phyloP scores from a whole-genome alignment of 2,329 filamentous ascomycete species.

The Arthrobotrys sinensis region DNA sequence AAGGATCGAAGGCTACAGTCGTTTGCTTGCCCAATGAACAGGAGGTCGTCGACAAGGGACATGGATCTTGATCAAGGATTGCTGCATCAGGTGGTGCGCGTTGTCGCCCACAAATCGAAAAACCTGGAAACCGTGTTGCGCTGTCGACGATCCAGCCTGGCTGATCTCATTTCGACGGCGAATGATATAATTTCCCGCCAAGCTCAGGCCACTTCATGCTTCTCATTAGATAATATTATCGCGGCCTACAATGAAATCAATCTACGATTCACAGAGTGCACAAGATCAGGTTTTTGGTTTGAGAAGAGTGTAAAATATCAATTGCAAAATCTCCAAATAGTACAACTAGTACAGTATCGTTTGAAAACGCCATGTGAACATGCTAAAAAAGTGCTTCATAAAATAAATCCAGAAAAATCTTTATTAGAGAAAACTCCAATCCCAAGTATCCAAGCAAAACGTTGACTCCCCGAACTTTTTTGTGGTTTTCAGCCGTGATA shows the following conservation, averaged over 20 bases:
- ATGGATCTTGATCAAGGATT: constrained; percentile 8
- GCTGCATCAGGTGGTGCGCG: constrained; percentile 9
- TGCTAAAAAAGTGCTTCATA: constrained; percentile 45
- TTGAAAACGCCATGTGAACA: constrained; percentile 35
- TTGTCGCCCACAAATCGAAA: constrained; percentile 15
- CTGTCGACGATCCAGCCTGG: background rate
- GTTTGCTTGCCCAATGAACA: constrained; percentile 2
- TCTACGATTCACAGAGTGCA: constrained; percentile 15
- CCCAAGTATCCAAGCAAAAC: constrained; percentile 43
- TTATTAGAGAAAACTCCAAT: constrained; percentile 55
- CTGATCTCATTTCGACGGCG: constrained; percentile 25
- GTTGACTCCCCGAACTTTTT: constrained; percentile 48
- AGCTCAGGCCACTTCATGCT: constrained; percentile 16
- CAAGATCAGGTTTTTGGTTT: constrained; percentile 23
- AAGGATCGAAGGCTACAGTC: background rate
- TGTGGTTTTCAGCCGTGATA: constrained; percentile 47
- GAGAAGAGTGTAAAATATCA: constrained; percentile 17
- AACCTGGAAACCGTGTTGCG: constrained; percentile 23
- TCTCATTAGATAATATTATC: background rate
- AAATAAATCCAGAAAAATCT: constrained; percentile 23
- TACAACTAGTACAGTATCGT: constrained; percentile 5
- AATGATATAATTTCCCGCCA: constrained; percentile 32
- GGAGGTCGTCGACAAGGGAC: background rate
- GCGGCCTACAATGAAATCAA: background rate
- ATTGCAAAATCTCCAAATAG: constrained; percentile 30